These are phyloP conservation scores for Cytospora paraplurivora DNA, from an alignment of 2,329 filamentous ascomycete species.

Conservation along the genomic window DNA sequence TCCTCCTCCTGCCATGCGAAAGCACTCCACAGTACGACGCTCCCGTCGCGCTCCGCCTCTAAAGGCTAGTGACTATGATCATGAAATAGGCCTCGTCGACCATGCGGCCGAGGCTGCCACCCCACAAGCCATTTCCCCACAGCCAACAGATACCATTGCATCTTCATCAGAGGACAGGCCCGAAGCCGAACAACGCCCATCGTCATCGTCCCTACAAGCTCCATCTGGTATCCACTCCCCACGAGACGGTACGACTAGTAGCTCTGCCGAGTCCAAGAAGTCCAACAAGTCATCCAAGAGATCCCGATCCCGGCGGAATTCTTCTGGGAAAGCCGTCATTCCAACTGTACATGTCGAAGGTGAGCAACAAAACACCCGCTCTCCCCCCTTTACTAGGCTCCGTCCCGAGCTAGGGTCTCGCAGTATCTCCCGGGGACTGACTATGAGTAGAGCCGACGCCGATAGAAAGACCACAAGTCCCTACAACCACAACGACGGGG, in stretches of 20 bases:
- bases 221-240: background rate
- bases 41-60: slow-evolving; percentile 58
- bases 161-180: background rate
- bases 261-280: slow-evolving; percentile 8
- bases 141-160: slow-evolving; percentile 8
- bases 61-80: slow-evolving; percentile 66
- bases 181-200: slow-evolving; percentile 6
- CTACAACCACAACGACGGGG: background rate
- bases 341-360: slow-evolving; percentile 23
- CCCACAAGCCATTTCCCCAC: slow-evolving; percentile 15
- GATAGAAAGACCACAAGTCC: slow-evolving; percentile 6
- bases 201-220: background rate
- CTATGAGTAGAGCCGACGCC: slow-evolving; percentile 23
- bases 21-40: slow-evolving; percentile 42
- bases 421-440: slow-evolving; percentile 1
- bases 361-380: background rate
- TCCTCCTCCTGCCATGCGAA: slow-evolving; percentile 26
- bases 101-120: slow-evolving; percentile 38
- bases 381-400: background rate
- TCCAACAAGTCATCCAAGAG: slow-evolving; percentile 4
- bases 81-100: slow-evolving; percentile 71
- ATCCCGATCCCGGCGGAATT: background rate
- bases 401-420: background rate
- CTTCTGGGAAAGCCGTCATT: slow-evolving; percentile 1
- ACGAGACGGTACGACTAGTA: slow-evolving; percentile 14